A percentile compares a stretch with the other conserved stretches of the same genome.
These are phyloP conservation scores for Colletotrichum scovillei DNA, from an alignment of 2,329 filamentous ascomycete species.

Conservation along the genomic window DNA sequence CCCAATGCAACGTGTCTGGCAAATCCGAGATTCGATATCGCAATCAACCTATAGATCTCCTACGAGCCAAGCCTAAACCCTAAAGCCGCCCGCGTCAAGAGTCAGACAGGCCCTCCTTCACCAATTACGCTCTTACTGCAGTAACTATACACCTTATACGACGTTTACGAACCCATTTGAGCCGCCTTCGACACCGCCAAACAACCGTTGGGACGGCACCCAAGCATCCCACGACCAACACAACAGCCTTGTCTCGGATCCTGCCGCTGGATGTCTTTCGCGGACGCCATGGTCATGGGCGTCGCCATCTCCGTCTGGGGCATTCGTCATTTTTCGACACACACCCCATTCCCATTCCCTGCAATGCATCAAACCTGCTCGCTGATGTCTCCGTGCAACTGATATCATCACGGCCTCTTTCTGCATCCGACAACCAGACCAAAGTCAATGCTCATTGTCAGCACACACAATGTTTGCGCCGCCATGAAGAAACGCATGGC, in stretches of 20 bases:
- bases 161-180: background rate
- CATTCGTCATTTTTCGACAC: background rate
- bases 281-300: slow-evolving; percentile 9
- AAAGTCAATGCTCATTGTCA: background rate
- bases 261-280: slow-evolving; percentile 6
- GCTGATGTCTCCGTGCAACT: slow-evolving; percentile 1
- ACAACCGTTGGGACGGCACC: background rate
- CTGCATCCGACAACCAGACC: background rate
- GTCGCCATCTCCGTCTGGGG: slow-evolving; percentile 16
- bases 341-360: background rate
- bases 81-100: background rate
- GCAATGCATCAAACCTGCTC: slow-evolving; percentile 7
- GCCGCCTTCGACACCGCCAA: background rate
- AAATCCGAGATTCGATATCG: slow-evolving; percentile 20
- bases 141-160: too few relatives aligned
- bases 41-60: slow-evolving; percentile 13
- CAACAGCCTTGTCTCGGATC: slow-evolving; percentile 30
- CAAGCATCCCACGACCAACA: slow-evolving; percentile 19
- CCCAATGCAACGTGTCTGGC: slow-evolving; percentile 18
- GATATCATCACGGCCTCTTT: background rate
- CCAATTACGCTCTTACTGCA: background rate
- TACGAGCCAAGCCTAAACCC: slow-evolving; percentile 18
- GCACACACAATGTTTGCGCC: slow-evolving; percentile 3
- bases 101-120: background rate
- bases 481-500: slow-evolving; percentile 15